phyloP scores from a whole-genome alignment of 2,329 filamentous ascomycete species.

The Cladosporium velox region DNA sequence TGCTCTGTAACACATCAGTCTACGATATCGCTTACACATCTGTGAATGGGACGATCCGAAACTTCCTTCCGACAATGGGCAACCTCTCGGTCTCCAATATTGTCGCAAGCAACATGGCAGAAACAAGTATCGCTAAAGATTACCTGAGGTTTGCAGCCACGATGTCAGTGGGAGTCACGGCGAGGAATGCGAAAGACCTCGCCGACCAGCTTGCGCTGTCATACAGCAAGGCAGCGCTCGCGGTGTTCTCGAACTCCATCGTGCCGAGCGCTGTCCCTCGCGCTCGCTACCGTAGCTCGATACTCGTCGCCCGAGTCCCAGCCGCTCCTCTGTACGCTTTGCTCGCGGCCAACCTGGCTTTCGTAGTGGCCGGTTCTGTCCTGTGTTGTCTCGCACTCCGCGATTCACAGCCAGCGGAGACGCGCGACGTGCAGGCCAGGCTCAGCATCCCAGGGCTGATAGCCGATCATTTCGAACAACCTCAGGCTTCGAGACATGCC shows the following conservation, averaged over 20 bases:
- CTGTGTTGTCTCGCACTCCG: not conserved
- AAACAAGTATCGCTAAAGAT: not conserved
- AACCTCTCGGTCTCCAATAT: too few species aligned
- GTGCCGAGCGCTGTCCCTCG: not conserved
- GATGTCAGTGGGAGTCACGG: not conserved
- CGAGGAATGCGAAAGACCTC: not conserved
- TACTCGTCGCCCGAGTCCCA: not conserved
- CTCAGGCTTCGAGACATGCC: not conserved
- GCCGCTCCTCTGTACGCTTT: not conserved
- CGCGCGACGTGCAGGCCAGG: not conserved
- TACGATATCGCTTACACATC: too few species aligned
- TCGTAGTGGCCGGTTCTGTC: not conserved
- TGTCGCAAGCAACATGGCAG: not conserved
- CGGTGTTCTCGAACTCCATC: not conserved
- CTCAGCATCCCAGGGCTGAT: not conserved
- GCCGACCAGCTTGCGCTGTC: not conserved
- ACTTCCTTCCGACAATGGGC: too few species aligned
- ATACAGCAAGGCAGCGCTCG: not conserved
- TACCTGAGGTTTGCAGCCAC: not conserved
- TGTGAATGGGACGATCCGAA: too few species aligned
- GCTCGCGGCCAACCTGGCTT: not conserved
- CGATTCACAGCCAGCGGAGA: not conserved
- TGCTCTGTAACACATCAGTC: too few species aligned
- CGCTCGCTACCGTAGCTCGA: not conserved
- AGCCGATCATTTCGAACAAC: not conserved